A percentile compares a stretch with the other conserved stretches of the same genome.
phyloP scores from a whole-genome alignment of 495 filamentous ascomycete genomes.

The Hyaloscypha hepaticicola region DNA sequence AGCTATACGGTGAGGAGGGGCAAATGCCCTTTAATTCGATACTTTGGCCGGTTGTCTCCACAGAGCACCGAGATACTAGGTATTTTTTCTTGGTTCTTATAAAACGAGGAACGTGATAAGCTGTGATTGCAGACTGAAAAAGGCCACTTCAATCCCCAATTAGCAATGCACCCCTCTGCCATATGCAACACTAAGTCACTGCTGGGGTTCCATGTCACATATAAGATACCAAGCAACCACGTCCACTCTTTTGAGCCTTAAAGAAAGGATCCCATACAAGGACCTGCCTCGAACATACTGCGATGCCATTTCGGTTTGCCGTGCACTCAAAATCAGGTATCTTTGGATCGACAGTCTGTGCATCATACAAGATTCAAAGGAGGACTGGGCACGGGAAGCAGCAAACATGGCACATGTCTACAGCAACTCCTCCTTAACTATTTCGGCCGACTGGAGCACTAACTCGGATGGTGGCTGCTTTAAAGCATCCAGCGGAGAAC shows the following conservation, averaged over 20 bases:
- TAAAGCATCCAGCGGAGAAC: neutral
- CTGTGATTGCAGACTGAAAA: too few relatives aligned
- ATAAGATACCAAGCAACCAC: neutral
- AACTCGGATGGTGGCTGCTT: slow-evolving; percentile 1
- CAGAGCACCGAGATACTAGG: too few relatives aligned
- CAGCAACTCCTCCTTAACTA: neutral
- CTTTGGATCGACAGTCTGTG: neutral
- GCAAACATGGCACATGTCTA: neutral
- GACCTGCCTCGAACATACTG: neutral
- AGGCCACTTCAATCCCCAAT: too few relatives aligned
- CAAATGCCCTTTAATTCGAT: too few relatives aligned
- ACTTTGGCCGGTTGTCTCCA: too few relatives aligned
- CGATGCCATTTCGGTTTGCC: neutral
- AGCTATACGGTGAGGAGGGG: too few relatives aligned
- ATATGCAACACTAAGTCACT: slow-evolving; percentile 5
- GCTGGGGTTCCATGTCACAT: neutral
- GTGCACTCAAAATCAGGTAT: neutral
- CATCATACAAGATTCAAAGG: slow-evolving; percentile 1
- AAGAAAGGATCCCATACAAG: neutral
- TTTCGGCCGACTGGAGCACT: slow-evolving; percentile 1
- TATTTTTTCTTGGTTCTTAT: too few relatives aligned
- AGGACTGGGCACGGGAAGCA: neutral
- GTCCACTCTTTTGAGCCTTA: neutral
- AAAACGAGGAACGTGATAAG: too few relatives aligned
- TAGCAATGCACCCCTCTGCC: too few relatives aligned